Conservation (phyloP, 768 basidiomycete genomes). For the Lanmaoa pseudosensibilis region DNA sequence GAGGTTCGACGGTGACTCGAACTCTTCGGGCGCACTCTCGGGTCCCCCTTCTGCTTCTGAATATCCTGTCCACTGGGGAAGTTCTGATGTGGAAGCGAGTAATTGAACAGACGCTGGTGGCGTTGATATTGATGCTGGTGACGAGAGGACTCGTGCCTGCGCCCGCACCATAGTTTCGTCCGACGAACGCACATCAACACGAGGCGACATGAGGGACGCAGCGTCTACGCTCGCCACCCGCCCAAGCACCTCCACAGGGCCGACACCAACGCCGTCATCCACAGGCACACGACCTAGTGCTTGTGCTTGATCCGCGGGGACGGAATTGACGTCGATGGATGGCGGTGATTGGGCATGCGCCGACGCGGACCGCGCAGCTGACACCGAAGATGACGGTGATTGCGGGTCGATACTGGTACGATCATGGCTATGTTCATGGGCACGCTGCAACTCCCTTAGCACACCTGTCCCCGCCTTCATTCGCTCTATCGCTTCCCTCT, state of each 20-base stretch:
- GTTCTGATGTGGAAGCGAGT: constrained; percentile 10
- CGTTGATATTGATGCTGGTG: constrained; percentile 11
- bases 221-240: constrained; percentile 19
- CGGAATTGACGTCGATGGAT: constrained; percentile 18
- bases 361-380: constrained; percentile 8
- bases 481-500: constrained; percentile 32
- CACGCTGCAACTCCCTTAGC: constrained; percentile 27
- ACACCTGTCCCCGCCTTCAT: constrained; percentile 14
- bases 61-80: not conserved
- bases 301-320: constrained; percentile 23
- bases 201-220: constrained; percentile 25
- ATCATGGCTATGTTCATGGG: constrained; percentile 20
- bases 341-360: constrained; percentile 15
- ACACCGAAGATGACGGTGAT: constrained; percentile 26
- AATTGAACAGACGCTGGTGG: constrained; percentile 12
- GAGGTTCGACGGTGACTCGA: constrained; percentile 37
- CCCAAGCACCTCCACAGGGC: constrained; percentile 14
- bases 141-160: constrained; percentile 13
- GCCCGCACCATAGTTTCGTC: constrained; percentile 9
- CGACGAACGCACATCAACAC: constrained; percentile 22
- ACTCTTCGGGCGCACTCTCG: constrained; percentile 5
- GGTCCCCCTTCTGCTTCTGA: constrained; percentile 1
- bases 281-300: constrained; percentile 17
- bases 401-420: constrained; percentile 20
- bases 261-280: constrained; percentile 19